phyloP scores from a whole-genome alignment of 345 rosid species.

The Salix exigua region DNA sequence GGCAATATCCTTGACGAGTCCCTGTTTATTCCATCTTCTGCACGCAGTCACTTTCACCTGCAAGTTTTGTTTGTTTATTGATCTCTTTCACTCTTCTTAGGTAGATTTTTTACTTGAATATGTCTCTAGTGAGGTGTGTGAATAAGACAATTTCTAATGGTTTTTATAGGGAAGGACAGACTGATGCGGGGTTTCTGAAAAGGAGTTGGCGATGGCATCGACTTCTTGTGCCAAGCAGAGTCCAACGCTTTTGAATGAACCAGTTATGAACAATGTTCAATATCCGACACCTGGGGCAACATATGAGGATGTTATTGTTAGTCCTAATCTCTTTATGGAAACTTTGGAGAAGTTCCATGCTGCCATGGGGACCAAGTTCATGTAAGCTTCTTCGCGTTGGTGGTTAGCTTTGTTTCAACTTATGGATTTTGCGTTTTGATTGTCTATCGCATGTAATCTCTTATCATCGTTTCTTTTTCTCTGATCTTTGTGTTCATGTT shows the following conservation, averaged over 20 bases:
- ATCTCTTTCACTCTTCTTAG: background rate
- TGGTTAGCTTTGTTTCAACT: background rate
- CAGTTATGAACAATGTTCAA: conserved; percentile 29
- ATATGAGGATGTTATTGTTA: conserved; percentile 61
- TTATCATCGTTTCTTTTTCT: background rate
- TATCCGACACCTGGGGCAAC: conserved; percentile 61
- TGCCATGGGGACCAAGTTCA: conserved; percentile 81
- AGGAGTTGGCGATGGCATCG: conserved; percentile 67
- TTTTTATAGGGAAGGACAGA: conserved; percentile 19
- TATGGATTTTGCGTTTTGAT: background rate
- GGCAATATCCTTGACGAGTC: conserved; percentile 9
- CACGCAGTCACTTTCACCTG: conserved; percentile 16
- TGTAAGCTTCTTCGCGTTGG: conserved; percentile 38
- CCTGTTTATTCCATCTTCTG: conserved; percentile 1
- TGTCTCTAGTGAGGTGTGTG: conserved; percentile 13
- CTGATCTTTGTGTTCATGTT: background rate
- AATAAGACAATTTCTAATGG: conserved; percentile 16
- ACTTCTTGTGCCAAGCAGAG: conserved; percentile 68
- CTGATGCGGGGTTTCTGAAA: conserved; percentile 12
- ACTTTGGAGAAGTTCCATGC: conserved; percentile 80
- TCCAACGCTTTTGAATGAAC: conserved; percentile 45
- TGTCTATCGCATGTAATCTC: background rate
- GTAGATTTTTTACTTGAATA: conserved; percentile 3
- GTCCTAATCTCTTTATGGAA: conserved; percentile 57
- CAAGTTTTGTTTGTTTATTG: conserved; percentile 11